Conservation (phyloP, 768 basidiomycete genomes). For the Hericium rajendrae region DNA sequence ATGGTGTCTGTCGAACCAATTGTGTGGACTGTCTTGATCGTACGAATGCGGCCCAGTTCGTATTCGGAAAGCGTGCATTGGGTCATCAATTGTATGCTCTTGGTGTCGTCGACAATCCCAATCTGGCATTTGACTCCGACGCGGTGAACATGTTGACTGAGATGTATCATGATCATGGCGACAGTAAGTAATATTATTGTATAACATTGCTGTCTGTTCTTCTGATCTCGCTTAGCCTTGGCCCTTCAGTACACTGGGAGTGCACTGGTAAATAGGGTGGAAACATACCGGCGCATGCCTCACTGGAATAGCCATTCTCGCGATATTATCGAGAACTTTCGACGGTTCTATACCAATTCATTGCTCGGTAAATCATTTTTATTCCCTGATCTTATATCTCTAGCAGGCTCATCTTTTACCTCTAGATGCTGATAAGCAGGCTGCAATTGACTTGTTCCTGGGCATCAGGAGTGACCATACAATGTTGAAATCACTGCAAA, state of each 20-base stretch:
- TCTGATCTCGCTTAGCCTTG: slow-evolving; percentile 44
- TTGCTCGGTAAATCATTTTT: slow-evolving; percentile 53
- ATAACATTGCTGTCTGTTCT: too few species aligned
- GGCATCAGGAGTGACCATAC: slow-evolving; percentile 51
- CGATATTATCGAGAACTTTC: slow-evolving; percentile 91
- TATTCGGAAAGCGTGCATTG: slow-evolving; percentile 89
- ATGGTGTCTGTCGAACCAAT: slow-evolving; percentile 87
- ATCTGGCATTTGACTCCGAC: slow-evolving; percentile 86
- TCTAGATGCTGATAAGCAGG: slow-evolving; percentile 91
- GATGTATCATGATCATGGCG: slow-evolving; percentile 98
- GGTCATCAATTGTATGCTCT: slow-evolving; percentile 95
- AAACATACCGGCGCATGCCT: slow-evolving; percentile 90
- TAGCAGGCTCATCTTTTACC: background rate
- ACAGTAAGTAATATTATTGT: slow-evolving; percentile 47
- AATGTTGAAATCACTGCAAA: slow-evolving; percentile 37
- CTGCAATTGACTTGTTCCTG: slow-evolving; percentile 95
- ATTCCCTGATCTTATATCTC: background rate
- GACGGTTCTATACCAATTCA: slow-evolving; percentile 92
- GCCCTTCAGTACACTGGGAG: slow-evolving; percentile 96
- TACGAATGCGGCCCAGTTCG: slow-evolving; percentile 95
- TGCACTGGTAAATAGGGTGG: slow-evolving; percentile 90
- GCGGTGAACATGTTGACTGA: slow-evolving; percentile 95
- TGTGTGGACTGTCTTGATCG: slow-evolving; percentile 97
- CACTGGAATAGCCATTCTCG: slow-evolving; percentile 97
- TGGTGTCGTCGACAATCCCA: slow-evolving; percentile 77